Evolutionary conservation across 768 basidiomycete species (phyloP).

Genomic region (Rhodocollybia butyracea): DNA sequence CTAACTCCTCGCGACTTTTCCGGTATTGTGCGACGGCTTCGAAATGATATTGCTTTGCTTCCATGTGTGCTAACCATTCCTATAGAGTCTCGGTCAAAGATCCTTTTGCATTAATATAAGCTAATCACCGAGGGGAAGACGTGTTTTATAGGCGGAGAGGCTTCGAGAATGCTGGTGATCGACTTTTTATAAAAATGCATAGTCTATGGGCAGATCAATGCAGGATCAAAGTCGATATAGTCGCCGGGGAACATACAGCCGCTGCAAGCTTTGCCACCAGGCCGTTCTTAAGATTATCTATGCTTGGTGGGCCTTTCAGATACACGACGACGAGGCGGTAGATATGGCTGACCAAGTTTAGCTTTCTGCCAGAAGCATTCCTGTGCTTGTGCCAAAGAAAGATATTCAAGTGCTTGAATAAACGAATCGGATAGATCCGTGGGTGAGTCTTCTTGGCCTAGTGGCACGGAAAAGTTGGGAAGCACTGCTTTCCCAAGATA

Average conservation of each 20-base stretch:
- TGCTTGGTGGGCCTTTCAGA: constrained; percentile 13
- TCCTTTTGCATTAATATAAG: neutral
- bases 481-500: constrained; percentile 54
- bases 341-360: constrained; percentile 60
- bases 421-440: constrained; percentile 66
- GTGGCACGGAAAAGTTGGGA: constrained; percentile 45
- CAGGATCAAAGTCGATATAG: neutral
- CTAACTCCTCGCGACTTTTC: constrained; percentile 86
- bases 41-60: constrained; percentile 84
- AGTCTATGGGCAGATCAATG: constrained; percentile 33
- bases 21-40: constrained; percentile 85
- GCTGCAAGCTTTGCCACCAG: constrained; percentile 81
- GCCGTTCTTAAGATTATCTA: constrained; percentile 74
- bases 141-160: constrained; percentile 40
- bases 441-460: constrained; percentile 51
- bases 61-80: constrained; percentile 80
- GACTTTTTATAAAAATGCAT: constrained; percentile 64
- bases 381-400: constrained; percentile 93
- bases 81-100: constrained; percentile 23
- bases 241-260: constrained; percentile 39
- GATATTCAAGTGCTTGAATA: constrained; percentile 58
- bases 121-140: constrained; percentile 52
- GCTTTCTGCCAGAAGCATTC: constrained; percentile 97
- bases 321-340: neutral
- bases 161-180: constrained; percentile 38